A percentile compares a stretch with the other conserved stretches of the same genome.
phyloP scores from a whole-genome alignment of 2,329 filamentous ascomycete genomes.

The Hypoxylon sp. region DNA sequence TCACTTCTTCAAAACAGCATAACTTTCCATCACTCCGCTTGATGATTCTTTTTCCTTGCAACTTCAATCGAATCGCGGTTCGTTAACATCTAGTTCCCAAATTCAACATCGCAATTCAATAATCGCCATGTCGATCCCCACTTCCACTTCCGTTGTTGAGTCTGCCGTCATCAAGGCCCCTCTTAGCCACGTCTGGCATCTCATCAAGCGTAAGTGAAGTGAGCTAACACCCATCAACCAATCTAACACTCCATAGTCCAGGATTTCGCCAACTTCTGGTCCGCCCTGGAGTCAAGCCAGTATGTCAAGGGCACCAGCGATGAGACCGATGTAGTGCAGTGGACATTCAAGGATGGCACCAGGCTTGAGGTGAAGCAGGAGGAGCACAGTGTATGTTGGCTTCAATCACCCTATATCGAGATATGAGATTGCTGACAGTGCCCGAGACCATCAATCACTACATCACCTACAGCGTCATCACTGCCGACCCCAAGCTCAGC shows the following conservation, averaged over 20 bases:
- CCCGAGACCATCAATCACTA: constrained; percentile 77
- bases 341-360: constrained; percentile 79
- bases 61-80: background rate
- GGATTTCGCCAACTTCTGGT: constrained; percentile 78
- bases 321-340: constrained; percentile 78
- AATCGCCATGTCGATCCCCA: constrained; percentile 68
- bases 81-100: constrained; percentile 4
- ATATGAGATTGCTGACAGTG: constrained; percentile 13
- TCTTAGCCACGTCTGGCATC: constrained; percentile 78
- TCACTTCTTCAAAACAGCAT: constrained; percentile 10
- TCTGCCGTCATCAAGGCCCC: constrained; percentile 78
- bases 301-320: constrained; percentile 72
- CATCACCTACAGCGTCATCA: constrained; percentile 82
- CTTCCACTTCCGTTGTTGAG: constrained; percentile 76
- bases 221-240: background rate
- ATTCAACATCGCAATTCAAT: constrained; percentile 19
- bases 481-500: constrained; percentile 73
- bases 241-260: constrained; percentile 60
- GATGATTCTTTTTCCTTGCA: background rate
- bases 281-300: constrained; percentile 72
- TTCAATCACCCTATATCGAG: background rate
- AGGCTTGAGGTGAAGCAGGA: constrained; percentile 81
- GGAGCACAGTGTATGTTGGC: constrained; percentile 74
- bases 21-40: constrained; percentile 7
- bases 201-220: constrained; percentile 71